phyloP scores from a whole-genome alignment of 345 rosid species.

The Garcia nutans region DNA sequence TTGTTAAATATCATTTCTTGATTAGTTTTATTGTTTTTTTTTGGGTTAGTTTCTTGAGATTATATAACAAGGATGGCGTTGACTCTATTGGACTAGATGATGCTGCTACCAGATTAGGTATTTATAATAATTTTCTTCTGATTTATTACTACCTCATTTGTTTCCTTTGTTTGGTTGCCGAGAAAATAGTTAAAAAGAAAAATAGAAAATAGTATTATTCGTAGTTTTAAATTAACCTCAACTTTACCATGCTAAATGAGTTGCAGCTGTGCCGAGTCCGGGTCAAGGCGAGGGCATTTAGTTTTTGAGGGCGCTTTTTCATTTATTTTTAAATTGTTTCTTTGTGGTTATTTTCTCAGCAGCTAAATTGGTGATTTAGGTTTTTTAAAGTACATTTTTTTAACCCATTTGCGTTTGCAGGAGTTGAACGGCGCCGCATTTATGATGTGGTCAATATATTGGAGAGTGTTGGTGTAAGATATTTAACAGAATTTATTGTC shows the following conservation, averaged over 20 bases:
- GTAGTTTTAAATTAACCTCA: background rate
- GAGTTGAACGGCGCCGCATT: slow-evolving; percentile 75
- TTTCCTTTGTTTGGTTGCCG: slow-evolving; percentile 9
- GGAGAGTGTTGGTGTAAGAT: slow-evolving; percentile 71
- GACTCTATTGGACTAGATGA: slow-evolving; percentile 72
- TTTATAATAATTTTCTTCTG: background rate
- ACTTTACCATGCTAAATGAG: background rate
- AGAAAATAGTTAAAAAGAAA: slow-evolving; percentile 5
- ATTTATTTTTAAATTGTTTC: background rate
- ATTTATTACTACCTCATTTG: background rate
- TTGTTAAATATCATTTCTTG: background rate
- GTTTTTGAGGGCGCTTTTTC: background rate
- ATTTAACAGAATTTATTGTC: background rate
- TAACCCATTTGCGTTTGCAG: slow-evolving; percentile 29
- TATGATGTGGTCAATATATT: slow-evolving; percentile 79
- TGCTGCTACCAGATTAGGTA: slow-evolving; percentile 65
- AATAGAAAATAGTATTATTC: background rate
- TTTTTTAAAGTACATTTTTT: background rate
- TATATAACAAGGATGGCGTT: slow-evolving; percentile 49
- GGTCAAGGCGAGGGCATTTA: background rate
- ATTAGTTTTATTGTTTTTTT: background rate
- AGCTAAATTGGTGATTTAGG: slow-evolving; percentile 1
- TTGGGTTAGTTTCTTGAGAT: slow-evolving; percentile 47
- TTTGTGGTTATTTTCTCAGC: background rate
- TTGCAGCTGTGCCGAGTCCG: background rate